These are phyloP conservation scores for Penicillium bovifimosum DNA, from an alignment of 495 filamentous ascomycete species.

Conservation along the genomic window DNA sequence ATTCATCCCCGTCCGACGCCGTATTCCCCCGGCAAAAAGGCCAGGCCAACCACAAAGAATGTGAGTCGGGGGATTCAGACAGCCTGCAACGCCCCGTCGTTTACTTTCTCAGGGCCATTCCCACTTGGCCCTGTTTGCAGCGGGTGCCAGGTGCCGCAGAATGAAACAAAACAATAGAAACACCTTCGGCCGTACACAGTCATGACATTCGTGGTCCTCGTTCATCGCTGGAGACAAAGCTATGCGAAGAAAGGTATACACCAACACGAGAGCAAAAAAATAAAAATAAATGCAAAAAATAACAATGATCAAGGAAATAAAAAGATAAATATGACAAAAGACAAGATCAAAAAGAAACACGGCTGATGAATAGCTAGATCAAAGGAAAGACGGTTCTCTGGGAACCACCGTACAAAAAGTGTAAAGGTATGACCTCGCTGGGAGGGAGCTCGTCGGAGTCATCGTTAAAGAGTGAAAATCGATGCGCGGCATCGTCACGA, in stretches of 20 bases:
- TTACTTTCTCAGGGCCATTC: not conserved
- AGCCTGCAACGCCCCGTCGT: conserved; percentile 6
- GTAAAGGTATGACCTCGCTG: conserved; percentile 10
- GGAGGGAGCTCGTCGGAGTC: conserved; percentile 11
- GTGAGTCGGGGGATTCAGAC: conserved; percentile 7
- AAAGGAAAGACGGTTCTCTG: conserved; percentile 7
- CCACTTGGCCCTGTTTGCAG: conserved; percentile 1
- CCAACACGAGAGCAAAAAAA: conserved; percentile 18
- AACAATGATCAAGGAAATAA: conserved; percentile 18
- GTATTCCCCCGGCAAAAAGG: conserved; percentile 12
- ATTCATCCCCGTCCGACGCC: conserved; percentile 14
- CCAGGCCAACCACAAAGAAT: conserved; percentile 11
- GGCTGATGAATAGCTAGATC: conserved; percentile 13
- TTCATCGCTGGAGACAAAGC: conserved; percentile 41
- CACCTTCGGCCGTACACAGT: conserved; percentile 42
- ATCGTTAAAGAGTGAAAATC: conserved; percentile 18
- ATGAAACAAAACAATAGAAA: conserved; percentile 17
- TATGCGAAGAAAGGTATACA: conserved; percentile 42
- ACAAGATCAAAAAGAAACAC: conserved; percentile 21
- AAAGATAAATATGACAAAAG: conserved; percentile 25
- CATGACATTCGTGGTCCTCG: conserved; percentile 47
- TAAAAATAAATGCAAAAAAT: conserved; percentile 10
- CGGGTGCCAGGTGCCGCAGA: conserved; percentile 10
- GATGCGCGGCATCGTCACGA: conserved; percentile 27
- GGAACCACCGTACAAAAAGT: conserved; percentile 17